Evolutionary conservation across 2,329 filamentous ascomycete species (phyloP).

Genomic region (Didymella pomorum): DNA sequence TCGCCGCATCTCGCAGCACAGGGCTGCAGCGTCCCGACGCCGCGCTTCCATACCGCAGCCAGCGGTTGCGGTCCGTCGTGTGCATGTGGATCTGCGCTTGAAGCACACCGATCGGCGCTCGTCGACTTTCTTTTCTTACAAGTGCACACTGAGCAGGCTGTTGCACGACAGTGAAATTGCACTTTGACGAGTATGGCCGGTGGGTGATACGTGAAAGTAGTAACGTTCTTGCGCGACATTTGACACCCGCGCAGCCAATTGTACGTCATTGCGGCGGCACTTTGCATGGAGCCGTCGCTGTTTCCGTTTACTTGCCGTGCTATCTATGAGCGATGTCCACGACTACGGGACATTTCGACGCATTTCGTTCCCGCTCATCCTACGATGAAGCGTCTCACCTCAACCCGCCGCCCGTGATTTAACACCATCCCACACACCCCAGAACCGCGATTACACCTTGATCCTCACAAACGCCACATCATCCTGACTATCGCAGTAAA

Average conservation of each 20-base stretch:
- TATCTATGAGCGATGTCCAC: too few species aligned
- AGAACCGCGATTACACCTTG: too few species aligned
- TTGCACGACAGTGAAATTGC: not conserved
- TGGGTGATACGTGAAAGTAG: not conserved
- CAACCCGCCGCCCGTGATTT: too few species aligned
- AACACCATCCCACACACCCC: too few species aligned
- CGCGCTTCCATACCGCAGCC: constrained; percentile 7
- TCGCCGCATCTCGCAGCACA: not conserved
- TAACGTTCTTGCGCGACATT: not conserved
- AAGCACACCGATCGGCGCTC: constrained; percentile 10
- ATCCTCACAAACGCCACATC: not conserved
- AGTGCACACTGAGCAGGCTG: not conserved
- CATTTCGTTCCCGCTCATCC: not conserved
- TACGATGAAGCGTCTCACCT: not conserved
- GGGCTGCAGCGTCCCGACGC: constrained; percentile 11
- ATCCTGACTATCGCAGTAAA: not conserved
- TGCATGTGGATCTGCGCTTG: constrained; percentile 1
- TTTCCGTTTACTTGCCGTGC: too few species aligned
- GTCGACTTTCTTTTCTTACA: not conserved
- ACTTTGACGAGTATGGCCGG: not conserved
- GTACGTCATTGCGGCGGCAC: not conserved
- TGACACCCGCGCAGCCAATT: not conserved
- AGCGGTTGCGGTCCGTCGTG: constrained; percentile 15
- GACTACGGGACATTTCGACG: not conserved
- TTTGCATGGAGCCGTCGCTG: too few species aligned